Conservation (phyloP, 345 rosid genomes). For the Microthlaspi erraticum region DNA sequence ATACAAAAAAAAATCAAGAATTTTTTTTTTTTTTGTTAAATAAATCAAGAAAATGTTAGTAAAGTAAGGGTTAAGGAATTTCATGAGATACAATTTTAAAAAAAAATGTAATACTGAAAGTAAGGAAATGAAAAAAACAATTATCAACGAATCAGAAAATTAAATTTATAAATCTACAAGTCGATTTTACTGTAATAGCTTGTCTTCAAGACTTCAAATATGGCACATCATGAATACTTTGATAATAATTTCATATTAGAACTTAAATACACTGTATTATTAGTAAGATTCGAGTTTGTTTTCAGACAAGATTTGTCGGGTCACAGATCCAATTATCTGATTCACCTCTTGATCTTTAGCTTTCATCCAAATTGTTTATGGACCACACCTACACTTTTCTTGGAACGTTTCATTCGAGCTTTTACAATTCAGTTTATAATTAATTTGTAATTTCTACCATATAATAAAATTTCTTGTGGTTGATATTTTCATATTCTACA, state of each 20-base stretch:
- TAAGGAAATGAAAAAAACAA: too few relatives aligned
- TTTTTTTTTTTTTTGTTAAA: too few relatives aligned
- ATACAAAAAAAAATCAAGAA: too few relatives aligned
- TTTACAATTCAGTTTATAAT: neutral
- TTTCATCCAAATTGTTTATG: neutral
- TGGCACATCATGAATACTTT: too few relatives aligned
- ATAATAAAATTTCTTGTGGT: slow-evolving; percentile 20
- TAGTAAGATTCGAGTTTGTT: neutral
- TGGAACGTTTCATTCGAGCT: slow-evolving; percentile 12
- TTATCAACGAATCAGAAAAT: too few relatives aligned
- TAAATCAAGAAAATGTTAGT: too few relatives aligned
- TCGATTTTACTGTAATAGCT: too few relatives aligned
- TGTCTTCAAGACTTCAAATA: too few relatives aligned
- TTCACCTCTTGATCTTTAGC: slow-evolving; percentile 23
- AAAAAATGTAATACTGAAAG: too few relatives aligned
- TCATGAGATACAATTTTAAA: too few relatives aligned
- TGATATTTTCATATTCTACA: slow-evolving; percentile 24
- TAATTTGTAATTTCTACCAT: neutral
- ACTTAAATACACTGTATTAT: neutral
- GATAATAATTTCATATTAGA: neutral
- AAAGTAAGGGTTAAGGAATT: too few relatives aligned
- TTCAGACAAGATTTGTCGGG: slow-evolving; percentile 12
- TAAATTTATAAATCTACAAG: too few relatives aligned
- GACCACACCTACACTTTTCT: slow-evolving; percentile 30
- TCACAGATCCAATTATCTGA: slow-evolving; percentile 7